A percentile compares a stretch with the other conserved stretches of the same genome.
phyloP scores from a whole-genome alignment of 208 protist genomes.

The Acanthamoeba polyphaga region DNA sequence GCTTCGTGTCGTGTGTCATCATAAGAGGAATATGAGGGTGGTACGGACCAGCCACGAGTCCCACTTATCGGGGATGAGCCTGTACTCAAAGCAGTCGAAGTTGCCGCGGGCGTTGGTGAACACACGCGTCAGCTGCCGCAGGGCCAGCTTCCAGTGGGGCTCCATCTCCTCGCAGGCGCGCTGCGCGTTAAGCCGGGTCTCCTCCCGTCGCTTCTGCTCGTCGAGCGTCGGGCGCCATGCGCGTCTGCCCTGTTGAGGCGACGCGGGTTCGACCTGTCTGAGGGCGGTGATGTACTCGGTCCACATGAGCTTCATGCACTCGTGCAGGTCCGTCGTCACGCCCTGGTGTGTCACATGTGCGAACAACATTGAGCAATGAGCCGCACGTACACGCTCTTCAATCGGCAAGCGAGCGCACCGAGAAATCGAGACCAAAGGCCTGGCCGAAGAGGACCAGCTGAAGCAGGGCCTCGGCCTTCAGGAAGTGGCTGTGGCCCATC shows the following conservation, averaged over 20 bases:
- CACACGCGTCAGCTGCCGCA: background rate
- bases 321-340: background rate
- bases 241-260: no score
- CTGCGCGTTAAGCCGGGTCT: background rate
- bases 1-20: background rate
- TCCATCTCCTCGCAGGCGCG: background rate
- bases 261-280: background rate
- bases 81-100: background rate
- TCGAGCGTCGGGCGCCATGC: background rate
- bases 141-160: background rate
- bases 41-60: background rate
- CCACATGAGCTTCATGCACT: background rate
- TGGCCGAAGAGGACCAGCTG: background rate
- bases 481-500: background rate
- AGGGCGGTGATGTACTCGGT: background rate
- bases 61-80: background rate
- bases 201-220: background rate
- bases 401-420: background rate
- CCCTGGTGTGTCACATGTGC: background rate
- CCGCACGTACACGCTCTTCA: no score
- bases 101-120: slow-evolving; percentile 6
- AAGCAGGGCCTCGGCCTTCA: background rate
- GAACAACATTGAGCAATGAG: no score
- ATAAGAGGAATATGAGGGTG: background rate
- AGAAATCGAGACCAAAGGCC: slow-evolving; percentile 1